Base-by-base conservation (phyloP, 2,329 filamentous ascomycete species). In the Fusarium sp. region DNA sequence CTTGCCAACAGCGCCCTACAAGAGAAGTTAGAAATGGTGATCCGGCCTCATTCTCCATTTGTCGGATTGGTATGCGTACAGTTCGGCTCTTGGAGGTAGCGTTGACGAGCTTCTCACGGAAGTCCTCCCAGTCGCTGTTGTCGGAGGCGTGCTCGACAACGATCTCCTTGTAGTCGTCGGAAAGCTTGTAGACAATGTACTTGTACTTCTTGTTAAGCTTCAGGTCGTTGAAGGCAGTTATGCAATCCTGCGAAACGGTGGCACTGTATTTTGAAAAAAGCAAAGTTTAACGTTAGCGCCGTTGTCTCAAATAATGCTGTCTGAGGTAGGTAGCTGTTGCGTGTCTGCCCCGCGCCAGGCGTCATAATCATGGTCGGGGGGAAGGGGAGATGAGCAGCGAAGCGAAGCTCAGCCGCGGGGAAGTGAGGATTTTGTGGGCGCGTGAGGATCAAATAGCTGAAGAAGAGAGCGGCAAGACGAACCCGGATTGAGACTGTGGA, bases 131-230 rank as follows among this genome's bases (percentile, higher is more conserved):
- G 83, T 95, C 90, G 75, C 84, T 84, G 77, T 91, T 87, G 70
- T 85, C 85, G 66, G 91, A 92, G 61, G 90, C 87, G 82, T 93
- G 90, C 84, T 95, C 93, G 78, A 96, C 90, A 67, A 93, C 91
- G 81, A 96, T 94, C 85, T 94, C 84, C 85, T 92, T 94, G 88
- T 91, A 91, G 87, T 95, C 89, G 84, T 95, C 92, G 75, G 91
- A 92, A 82, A 96, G 90, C 89, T 95, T 94, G 91, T 90, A 95
- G 88, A 96, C 91, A 86, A 96, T 92, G 89, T 90, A 97, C 86
- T 94, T 95, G 86, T 90, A 88, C 86, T 90, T 91, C 85, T 95
- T 95, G 84, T 85, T 87, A 78, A 95, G 91, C 90, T 95, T 95
- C 76, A 95, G 89, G 77, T 95, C 91, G 84, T 95, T 94, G 89